Evolutionary conservation across 1,284 basidiomycete species (phyloP).

Genomic region (Rhodotorula sp.): DNA sequence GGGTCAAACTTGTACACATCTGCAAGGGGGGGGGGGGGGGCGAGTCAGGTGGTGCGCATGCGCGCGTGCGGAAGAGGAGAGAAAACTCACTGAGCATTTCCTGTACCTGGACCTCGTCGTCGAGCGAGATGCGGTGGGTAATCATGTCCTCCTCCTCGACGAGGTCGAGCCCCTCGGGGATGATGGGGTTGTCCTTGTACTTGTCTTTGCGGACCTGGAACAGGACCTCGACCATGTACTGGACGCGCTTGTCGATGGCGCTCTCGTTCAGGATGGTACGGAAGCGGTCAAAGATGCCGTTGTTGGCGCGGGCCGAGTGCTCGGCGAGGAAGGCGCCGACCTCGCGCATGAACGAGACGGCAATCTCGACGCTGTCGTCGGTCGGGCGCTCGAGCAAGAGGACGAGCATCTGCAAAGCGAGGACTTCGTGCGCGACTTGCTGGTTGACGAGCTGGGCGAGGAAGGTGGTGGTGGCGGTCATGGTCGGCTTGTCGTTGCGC

Average conservation of each 20-base stretch:
- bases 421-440: slow-evolving; percentile 85
- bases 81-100: slow-evolving; percentile 78
- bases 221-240: slow-evolving; percentile 99
- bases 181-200: slow-evolving; percentile 94
- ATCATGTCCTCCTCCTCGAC: slow-evolving; percentile 98
- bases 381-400: slow-evolving; percentile 92
- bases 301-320: slow-evolving; percentile 90
- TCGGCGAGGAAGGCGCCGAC: slow-evolving; percentile 92
- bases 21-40: slow-evolving; percentile 45
- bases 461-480: slow-evolving; percentile 91
- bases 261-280: slow-evolving; percentile 94
- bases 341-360: slow-evolving; percentile 95
- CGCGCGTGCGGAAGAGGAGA: not conserved
- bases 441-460: slow-evolving; percentile 98
- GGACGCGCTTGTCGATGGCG: slow-evolving; percentile 88
- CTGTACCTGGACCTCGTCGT: slow-evolving; percentile 89
- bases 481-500: slow-evolving; percentile 96
- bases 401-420: slow-evolving; percentile 91
- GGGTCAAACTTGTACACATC: slow-evolving; percentile 96
- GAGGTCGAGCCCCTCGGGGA: slow-evolving; percentile 89
- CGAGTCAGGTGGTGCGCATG: not conserved
- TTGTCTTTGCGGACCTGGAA: slow-evolving; percentile 98
- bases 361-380: slow-evolving; percentile 97
- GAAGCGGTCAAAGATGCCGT: slow-evolving; percentile 91
- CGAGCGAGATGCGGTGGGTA: slow-evolving; percentile 85